Base-by-base conservation (phyloP, 1,139 yeast genomes). In the Debaryomyces subglobosus region DNA sequence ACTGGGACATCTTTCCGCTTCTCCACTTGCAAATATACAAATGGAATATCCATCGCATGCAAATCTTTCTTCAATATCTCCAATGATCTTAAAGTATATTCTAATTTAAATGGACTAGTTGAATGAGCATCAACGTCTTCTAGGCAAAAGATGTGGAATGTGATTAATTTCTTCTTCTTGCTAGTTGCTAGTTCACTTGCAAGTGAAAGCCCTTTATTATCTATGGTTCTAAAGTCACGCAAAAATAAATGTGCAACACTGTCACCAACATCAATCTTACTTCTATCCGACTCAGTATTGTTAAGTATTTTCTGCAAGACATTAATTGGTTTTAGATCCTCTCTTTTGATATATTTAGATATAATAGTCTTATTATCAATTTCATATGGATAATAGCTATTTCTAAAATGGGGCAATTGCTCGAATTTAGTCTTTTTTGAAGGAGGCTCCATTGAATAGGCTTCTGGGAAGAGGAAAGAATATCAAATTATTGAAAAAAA, bases 181-280 rank as follows among this genome's bases (percentile, higher is more conserved):
- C 55, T 52, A 25, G 57, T 48, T 3, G 73, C 72, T 16, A 62
- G 52, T 35, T 64, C 49, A 36, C 69, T 54, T 1, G 79, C 77
- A 20, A 63, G 55, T n/a, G 57, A 60, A 25, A 79, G 57, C 0
- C 71, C 77, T 4, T 59, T 60, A 54, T 79, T 79, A 53, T 79
- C 81, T 10, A 55, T 58, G 4, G 68, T 50, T 40, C 83, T 60
- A 29, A 78, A 57, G 51, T 79, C 84, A 36, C 69, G 63, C 16
- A 72, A 59, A 51, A 78, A 78, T 70, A 80, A 68, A 53, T 77
- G 81, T 15, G 76, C 68, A 5, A 74, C 65, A 15, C 51, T 54
- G 13, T 53, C 48, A 2, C 55, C 53, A 3, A 49, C 33, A 37
- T 50, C 44, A 16, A 39, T 34, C 13, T 18, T 12, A 13, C 25